Base-by-base conservation (phyloP, 2,329 filamentous ascomycete genomes). In the Aureobasidium subglaciale region DNA sequence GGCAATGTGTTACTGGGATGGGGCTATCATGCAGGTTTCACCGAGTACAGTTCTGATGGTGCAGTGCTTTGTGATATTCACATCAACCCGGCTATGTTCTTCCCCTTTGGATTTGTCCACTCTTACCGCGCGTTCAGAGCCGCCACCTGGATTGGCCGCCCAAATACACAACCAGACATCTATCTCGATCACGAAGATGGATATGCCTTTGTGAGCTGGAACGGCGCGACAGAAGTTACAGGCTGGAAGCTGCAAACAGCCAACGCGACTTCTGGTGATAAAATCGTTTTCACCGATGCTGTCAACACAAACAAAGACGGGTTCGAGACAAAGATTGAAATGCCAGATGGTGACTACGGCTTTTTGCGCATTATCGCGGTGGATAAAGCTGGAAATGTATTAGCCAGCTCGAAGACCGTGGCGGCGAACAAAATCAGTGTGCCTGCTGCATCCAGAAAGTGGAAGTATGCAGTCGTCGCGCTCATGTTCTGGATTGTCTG, bases 1-100 rank as follows among this genome's bases (percentile, higher is more conserved):
- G 75, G 75, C 32, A 77, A 82, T 57, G 74, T 77, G 4, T 63
- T 84, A 9, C 71, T 83, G n/a, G 78, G 78, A 56, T 84, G 78
- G 75, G 80, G 81, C 3, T 64, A 70, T 56, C 63, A 66, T n/a
- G 63, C 63, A 1, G 66, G 69, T 11, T 65, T 67, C 5, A 71
- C 71, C 1, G 73, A 75, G 50, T 63, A 76, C 61, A 67, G 69
- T 0, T 57, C 67, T 1, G 69, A 75, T 18, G 79, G 79, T 3
- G 65, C 71, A 7, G 63, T 77, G 8, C 66, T 83, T 13, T 82
- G 79, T 66, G 76, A 82, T 55, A 71, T 70, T 1, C 77, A 78
- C 60, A 71, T 80, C 63, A 71, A 49, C 48, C 52, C 58, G 3
- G 13, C 37, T 4, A 58, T 70, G 73, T 42, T 42, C 3, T 49